Conservation (phyloP, 2,329 filamentous ascomycete species). For the Colletotrichum sojae region DNA sequence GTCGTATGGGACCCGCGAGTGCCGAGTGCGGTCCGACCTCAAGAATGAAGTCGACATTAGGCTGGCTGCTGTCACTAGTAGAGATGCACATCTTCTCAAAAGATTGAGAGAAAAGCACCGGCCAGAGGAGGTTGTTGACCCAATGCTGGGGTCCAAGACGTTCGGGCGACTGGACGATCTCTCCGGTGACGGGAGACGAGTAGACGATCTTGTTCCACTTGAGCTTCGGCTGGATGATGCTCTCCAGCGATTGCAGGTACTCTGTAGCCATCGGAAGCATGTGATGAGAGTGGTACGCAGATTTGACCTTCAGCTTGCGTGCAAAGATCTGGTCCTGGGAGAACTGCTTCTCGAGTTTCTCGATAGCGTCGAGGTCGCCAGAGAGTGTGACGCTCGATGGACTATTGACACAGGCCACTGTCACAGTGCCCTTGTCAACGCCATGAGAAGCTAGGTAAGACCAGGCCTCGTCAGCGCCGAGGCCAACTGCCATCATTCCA, state of each 20-base stretch:
- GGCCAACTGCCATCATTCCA: slow-evolving; percentile 52
- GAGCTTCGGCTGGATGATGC: slow-evolving; percentile 11
- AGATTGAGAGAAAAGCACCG: slow-evolving; percentile 20
- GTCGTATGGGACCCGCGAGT: slow-evolving; percentile 63
- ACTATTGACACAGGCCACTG: slow-evolving; percentile 57
- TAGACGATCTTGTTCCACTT: slow-evolving; percentile 48
- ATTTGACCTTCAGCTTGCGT: slow-evolving; percentile 38
- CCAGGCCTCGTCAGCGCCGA: slow-evolving; percentile 41
- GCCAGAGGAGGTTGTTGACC: slow-evolving; percentile 26
- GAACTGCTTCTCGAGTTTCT: slow-evolving; percentile 36
- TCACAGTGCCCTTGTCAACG: slow-evolving; percentile 38
- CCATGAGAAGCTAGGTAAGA: slow-evolving; percentile 28
- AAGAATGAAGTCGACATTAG: slow-evolving; percentile 54
- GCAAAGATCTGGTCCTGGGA: slow-evolving; percentile 42
- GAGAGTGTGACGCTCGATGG: slow-evolving; percentile 52
- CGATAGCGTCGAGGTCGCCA: slow-evolving; percentile 45
- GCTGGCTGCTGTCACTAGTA: not conserved
- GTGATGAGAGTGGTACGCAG: slow-evolving; percentile 35
- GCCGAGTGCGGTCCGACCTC: slow-evolving; percentile 66
- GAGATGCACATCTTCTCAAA: slow-evolving; percentile 19
- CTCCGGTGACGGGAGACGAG: slow-evolving; percentile 28
- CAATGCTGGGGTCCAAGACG: slow-evolving; percentile 23
- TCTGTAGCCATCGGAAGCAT: slow-evolving; percentile 62
- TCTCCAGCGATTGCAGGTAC: slow-evolving; percentile 9
- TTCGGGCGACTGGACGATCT: slow-evolving; percentile 44